Conservation (phyloP, 805 yeast genomes). For the Kuraishia hungarica region DNA sequence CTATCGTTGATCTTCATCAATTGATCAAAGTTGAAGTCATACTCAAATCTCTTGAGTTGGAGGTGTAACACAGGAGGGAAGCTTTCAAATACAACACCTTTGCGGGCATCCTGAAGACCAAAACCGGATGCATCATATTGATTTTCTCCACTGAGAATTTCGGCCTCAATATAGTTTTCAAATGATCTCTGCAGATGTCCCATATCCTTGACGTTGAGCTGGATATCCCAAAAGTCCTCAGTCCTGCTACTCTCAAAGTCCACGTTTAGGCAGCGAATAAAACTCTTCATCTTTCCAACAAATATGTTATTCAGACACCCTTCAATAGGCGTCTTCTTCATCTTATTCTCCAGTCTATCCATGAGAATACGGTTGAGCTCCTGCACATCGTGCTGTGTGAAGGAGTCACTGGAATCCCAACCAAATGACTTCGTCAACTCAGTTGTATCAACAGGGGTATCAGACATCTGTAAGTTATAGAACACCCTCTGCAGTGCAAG, state of each 20-base stretch:
- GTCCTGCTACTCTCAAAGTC: slow-evolving; percentile 85
- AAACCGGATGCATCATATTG: slow-evolving; percentile 85
- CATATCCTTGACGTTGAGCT: slow-evolving; percentile 84
- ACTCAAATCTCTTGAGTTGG: slow-evolving; percentile 91
- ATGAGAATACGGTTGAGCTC: slow-evolving; percentile 90
- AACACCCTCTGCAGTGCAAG: slow-evolving; percentile 83
- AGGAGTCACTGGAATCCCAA: slow-evolving; percentile 94
- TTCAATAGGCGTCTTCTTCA: slow-evolving; percentile 83
- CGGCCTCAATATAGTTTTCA: slow-evolving; percentile 80
- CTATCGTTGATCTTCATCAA: slow-evolving; percentile 88
- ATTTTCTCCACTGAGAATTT: slow-evolving; percentile 87
- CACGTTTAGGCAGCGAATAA: slow-evolving; percentile 85
- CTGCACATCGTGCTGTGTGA: slow-evolving; percentile 97
- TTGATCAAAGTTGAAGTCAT: slow-evolving; percentile 82
- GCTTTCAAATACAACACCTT: slow-evolving; percentile 86
- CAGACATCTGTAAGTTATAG: slow-evolving; percentile 66
- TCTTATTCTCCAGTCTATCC: slow-evolving; percentile 85
- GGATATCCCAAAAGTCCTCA: slow-evolving; percentile 98
- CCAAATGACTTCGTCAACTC: slow-evolving; percentile 92
- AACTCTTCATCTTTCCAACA: slow-evolving; percentile 96
- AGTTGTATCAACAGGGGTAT: slow-evolving; percentile 71
- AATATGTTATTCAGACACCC: slow-evolving; percentile 71
- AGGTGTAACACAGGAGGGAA: slow-evolving; percentile 92
- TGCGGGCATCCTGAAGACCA: slow-evolving; percentile 93
- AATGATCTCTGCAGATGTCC: slow-evolving; percentile 67